phyloP scores from a whole-genome alignment of 2,329 filamentous ascomycete genomes.

The Samsoniella hepiali region DNA sequence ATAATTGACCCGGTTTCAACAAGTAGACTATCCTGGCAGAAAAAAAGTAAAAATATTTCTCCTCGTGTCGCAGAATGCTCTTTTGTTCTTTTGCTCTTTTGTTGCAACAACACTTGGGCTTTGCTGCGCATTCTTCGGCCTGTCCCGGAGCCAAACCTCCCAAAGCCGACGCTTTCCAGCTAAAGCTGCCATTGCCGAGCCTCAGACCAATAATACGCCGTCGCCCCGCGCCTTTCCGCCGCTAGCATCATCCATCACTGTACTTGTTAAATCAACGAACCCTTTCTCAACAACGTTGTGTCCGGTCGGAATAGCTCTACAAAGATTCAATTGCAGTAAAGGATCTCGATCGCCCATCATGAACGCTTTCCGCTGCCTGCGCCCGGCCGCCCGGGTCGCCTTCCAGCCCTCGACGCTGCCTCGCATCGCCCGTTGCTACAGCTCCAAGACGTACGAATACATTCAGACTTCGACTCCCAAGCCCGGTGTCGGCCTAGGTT shows the following conservation, averaged over 20 bases:
- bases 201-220: constrained; percentile 6
- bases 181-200: constrained; percentile 8
- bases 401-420: constrained; percentile 58
- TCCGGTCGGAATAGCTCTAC: neutral
- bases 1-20: too few relatives aligned
- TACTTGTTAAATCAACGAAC: neutral
- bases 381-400: constrained; percentile 50
- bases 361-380: constrained; percentile 56
- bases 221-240: constrained; percentile 15
- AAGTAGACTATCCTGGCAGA: too few relatives aligned
- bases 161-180: constrained; percentile 19
- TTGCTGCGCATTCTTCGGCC: neutral
- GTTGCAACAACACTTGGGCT: too few relatives aligned
- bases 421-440: constrained; percentile 51
- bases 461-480: constrained; percentile 79
- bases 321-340: neutral
- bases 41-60: too few relatives aligned
- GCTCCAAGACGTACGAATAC: constrained; percentile 67
- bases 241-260: constrained; percentile 11
- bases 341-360: constrained; percentile 31
- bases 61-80: neutral
- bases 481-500: constrained; percentile 88
- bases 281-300: neutral
- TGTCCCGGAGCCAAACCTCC: neutral
- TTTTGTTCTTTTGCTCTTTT: neutral